phyloP scores from a whole-genome alignment of 129 eudicot genomes.

The Solidago caesia region DNA sequence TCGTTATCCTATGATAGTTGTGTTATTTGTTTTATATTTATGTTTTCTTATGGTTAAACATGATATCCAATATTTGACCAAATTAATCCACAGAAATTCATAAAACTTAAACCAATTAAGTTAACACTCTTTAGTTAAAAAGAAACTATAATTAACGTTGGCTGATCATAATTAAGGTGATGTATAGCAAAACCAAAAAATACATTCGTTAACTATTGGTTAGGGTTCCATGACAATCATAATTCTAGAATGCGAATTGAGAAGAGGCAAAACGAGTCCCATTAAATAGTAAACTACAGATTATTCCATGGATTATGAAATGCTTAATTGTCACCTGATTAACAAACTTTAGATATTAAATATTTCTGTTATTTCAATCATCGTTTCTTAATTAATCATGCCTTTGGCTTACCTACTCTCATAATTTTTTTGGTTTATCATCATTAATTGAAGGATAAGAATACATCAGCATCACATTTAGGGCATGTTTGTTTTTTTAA shows the following conservation, averaged over 20 bases:
- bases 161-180: background rate
- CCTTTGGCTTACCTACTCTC: background rate
- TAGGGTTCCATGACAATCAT: background rate
- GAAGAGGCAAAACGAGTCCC: constrained; percentile 13
- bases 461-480: background rate
- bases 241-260: background rate
- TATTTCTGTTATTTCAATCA: background rate
- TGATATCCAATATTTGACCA: too few species aligned
- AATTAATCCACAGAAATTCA: too few species aligned
- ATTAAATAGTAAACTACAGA: background rate
- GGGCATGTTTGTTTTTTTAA: background rate
- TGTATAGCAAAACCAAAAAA: too few species aligned
- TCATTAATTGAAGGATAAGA: background rate
- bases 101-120: background rate
- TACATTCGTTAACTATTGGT: background rate
- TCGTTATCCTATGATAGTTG: background rate
- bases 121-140: too few species aligned
- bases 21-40: constrained; percentile 3
- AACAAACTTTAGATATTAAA: background rate
- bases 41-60: too few species aligned
- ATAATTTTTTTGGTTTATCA: constrained; percentile 11
- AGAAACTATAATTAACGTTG: too few species aligned
- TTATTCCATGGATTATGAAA: background rate
- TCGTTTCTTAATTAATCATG: constrained; percentile 13
- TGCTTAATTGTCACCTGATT: constrained; percentile 7